Evolutionary conservation across 805 yeast genomes (phyloP), one percentile per base, ranked within the genome.

Genomic region (Metschnikowia koreensis): DNA sequence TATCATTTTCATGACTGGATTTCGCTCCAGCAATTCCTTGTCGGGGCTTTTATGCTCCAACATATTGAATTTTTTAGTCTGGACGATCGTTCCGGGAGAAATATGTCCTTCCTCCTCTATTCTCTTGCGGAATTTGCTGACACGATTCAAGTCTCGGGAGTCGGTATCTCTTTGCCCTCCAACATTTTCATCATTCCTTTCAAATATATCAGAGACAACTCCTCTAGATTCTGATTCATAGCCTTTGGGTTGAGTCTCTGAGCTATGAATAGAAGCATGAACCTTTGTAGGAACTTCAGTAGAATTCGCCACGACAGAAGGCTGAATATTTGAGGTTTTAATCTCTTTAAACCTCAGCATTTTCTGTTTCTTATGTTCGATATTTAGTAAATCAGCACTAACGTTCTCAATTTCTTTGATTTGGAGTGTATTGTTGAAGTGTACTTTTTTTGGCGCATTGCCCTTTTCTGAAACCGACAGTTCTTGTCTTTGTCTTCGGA

Each of bases 341-440:
- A 55, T 48, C 48, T 58, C 63, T 50, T 45, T 59, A 52, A 59
- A 65, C 48, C 46, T 59, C 59, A 51, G 64, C 11, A 57, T 36
- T 28, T 59, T 57, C 49, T 60, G 62, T 38, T 47, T 53, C 39
- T 43, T 49, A 51, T 60, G 56, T 42, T 64, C 60, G 13, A 62
- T 64, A 13, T 67, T 59, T 55, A 65, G 75, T 54, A 81, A 60
- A 37, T 74, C 74, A 31, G 74, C 75, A 61, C 84, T 81, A 2
- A 82, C 71, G 56, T 82, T 80, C 45, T 81, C 86, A 44, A 86
- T 74, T 51, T 82, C 83, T 54, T 83, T 84, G 10, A 86, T 77
- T 42, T 83, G 80, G 33, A 83, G 70, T 2, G 68, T 68, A 1
- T 74, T 73, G 0, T 83, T 74, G 67, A 85, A 86, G 15, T 76